Base-by-base conservation (phyloP, 345 rosid species). In the Populus nigra region DNA sequence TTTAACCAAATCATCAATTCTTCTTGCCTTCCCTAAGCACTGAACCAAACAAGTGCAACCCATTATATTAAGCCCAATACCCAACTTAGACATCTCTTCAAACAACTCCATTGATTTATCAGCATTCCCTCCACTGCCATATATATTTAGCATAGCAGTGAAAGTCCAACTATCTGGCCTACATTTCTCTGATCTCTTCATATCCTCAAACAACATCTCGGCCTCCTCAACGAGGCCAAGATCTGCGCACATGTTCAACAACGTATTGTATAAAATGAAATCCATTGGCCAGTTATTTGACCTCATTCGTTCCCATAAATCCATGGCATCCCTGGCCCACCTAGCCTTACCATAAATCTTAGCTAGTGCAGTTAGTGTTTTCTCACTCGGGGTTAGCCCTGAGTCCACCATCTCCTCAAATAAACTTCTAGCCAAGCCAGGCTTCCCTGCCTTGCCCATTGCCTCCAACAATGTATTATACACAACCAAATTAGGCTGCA, bases 211-310 rank as follows among this genome's bases (percentile, higher is more conserved):
- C 73, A 93, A 71, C 79, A 75, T 87, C 89, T 93, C 96, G 0
- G 98, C 98, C 76, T 90, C 99, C 82, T 91, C 94, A 72, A 87
- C 94, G 77, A 91, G 82, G 63, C 96, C 99, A 65, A 95, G 85
- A 84, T 93, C 97, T 4, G 97, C 97, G 73, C 98, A 93, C 97
- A 95, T 91, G 72, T 86, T 91, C 85, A 95, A 85, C 96, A 95
- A 79, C 0, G 99, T 91, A 67, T 93, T 95, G 49, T 90, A 90
- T 84, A 95, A 77, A 77, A 91, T 84, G 75, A 93, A 90, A 77
- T 95, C 98, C 92, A 88, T 87, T 0, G 97, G 94, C 99, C 99
- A 93, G 6, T 84, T 74, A 61, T 86, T 91, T 1, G 67, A 78
- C 84, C 82, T 91, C 89, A 95, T 93, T 17, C 88, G 87, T 80